These are phyloP conservation scores for Pseudozyma pruni DNA, from an alignment of 1,284 basidiomycete genomes.

Conservation along the genomic window DNA sequence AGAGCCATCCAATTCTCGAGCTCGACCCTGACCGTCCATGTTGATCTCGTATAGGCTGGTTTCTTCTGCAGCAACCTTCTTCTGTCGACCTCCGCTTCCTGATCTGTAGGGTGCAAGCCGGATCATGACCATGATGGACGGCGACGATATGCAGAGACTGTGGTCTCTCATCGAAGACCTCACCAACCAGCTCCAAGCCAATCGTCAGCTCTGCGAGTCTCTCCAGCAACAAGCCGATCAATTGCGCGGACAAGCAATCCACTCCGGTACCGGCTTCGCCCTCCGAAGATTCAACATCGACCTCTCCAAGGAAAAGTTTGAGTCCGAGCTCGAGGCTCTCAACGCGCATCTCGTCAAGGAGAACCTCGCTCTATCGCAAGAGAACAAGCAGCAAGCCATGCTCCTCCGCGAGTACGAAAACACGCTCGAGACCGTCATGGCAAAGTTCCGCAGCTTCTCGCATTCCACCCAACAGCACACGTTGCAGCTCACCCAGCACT, in stretches of 20 bases:
- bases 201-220: slow-evolving; percentile 79
- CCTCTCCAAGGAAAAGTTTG: slow-evolving; percentile 90
- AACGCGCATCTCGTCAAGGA: slow-evolving; percentile 92
- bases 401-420: slow-evolving; percentile 93
- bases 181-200: slow-evolving; percentile 78
- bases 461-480: slow-evolving; percentile 92
- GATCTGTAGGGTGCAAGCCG: not conserved
- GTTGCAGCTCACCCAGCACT: slow-evolving; percentile 86
- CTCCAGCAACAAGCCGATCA: slow-evolving; percentile 79
- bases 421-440: slow-evolving; percentile 95
- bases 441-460: slow-evolving; percentile 91
- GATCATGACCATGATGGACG: slow-evolving; percentile 55
- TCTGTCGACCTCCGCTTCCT: not conserved
- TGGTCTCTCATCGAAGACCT: slow-evolving; percentile 66
- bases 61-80: too few species aligned
- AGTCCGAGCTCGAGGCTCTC: slow-evolving; percentile 88
- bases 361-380: slow-evolving; percentile 88
- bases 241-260: slow-evolving; percentile 78
- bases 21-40: too few species aligned
- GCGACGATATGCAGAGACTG: slow-evolving; percentile 60
- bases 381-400: slow-evolving; percentile 89
- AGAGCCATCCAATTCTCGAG: too few species aligned
- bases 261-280: slow-evolving; percentile 81
- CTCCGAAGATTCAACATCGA: slow-evolving; percentile 93
- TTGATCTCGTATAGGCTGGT: too few species aligned